These are phyloP conservation scores for Wickerhamomyces strasburgensis DNA, from an alignment of 805 yeast species.

Conservation along the genomic window DNA sequence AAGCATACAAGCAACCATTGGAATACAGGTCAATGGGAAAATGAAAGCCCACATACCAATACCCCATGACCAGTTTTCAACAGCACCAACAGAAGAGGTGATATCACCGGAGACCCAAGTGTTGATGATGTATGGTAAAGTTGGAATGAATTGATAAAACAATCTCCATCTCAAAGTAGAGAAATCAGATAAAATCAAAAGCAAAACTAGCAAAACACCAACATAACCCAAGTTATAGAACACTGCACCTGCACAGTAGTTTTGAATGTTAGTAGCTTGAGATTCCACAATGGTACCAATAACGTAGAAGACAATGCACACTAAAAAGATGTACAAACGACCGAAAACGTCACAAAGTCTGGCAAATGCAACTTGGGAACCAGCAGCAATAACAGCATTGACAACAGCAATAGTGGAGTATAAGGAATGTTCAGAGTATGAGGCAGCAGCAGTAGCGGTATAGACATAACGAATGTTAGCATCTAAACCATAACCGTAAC, in stretches of 20 bases:
- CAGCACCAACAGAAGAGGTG: slow-evolving; percentile 31
- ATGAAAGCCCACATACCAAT: slow-evolving; percentile 79
- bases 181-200: slow-evolving; percentile 59
- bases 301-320: slow-evolving; percentile 49
- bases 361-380: slow-evolving; percentile 60
- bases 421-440: slow-evolving; percentile 50
- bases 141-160: slow-evolving; percentile 57
- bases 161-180: slow-evolving; percentile 71
- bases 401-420: slow-evolving; percentile 56
- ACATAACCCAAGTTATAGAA: slow-evolving; percentile 52
- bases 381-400: slow-evolving; percentile 58
- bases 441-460: slow-evolving; percentile 51
- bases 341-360: slow-evolving; percentile 65
- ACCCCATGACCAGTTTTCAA: slow-evolving; percentile 60
- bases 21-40: slow-evolving; percentile 61
- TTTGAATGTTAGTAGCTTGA: slow-evolving; percentile 50
- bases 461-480: slow-evolving; percentile 43
- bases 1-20: slow-evolving; percentile 45
- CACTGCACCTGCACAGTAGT: slow-evolving; percentile 63
- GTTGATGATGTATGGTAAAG: slow-evolving; percentile 69
- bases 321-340: slow-evolving; percentile 45
- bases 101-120: slow-evolving; percentile 74
- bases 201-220: slow-evolving; percentile 53
- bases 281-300: slow-evolving; percentile 63
- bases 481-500: slow-evolving; percentile 54